Conservation (phyloP, 106 monocot species). For the Allium cepa region DNA sequence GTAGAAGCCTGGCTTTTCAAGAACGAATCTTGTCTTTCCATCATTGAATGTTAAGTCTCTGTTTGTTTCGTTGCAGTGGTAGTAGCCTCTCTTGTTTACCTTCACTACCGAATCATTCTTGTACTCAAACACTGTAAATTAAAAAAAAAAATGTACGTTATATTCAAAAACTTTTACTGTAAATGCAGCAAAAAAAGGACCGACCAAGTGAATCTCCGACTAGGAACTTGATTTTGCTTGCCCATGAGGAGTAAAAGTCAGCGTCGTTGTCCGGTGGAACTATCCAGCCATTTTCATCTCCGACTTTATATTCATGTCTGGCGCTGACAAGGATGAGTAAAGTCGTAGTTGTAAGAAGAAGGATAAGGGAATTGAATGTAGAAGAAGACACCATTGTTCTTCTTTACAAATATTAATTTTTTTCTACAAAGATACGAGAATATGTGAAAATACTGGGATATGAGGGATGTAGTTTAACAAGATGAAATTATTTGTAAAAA, state of each 20-base stretch:
- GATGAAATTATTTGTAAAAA: too few species aligned
- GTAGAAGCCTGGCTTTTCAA: slow-evolving; percentile 29
- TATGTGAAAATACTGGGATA: too few species aligned
- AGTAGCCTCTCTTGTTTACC: slow-evolving; percentile 34
- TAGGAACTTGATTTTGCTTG: slow-evolving; percentile 26
- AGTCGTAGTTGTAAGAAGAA: too few species aligned
- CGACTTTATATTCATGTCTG: slow-evolving; percentile 15
- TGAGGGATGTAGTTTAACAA: too few species aligned
- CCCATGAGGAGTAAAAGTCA: slow-evolving; percentile 27
- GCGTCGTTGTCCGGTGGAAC: slow-evolving; percentile 11
- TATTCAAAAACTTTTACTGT: background rate
- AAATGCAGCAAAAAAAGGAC: background rate
- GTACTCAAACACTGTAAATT: slow-evolving; percentile 30
- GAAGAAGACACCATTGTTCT: too few species aligned
- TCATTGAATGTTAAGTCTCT: slow-evolving; percentile 1
- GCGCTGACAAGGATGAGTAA: background rate
- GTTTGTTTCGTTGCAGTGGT: slow-evolving; percentile 46
- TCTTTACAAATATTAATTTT: too few species aligned
- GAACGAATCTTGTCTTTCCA: slow-evolving; percentile 21
- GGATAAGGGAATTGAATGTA: too few species aligned
- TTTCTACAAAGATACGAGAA: too few species aligned
- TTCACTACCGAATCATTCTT: slow-evolving; percentile 36
- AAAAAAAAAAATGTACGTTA: background rate
- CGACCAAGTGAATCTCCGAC: slow-evolving; percentile 34
- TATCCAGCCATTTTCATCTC: slow-evolving; percentile 29